Evolutionary conservation across 148 eudicot genomes (phyloP), one percentile per base, ranked within the genome.

Genomic region (Vaccinium darrowii): DNA sequence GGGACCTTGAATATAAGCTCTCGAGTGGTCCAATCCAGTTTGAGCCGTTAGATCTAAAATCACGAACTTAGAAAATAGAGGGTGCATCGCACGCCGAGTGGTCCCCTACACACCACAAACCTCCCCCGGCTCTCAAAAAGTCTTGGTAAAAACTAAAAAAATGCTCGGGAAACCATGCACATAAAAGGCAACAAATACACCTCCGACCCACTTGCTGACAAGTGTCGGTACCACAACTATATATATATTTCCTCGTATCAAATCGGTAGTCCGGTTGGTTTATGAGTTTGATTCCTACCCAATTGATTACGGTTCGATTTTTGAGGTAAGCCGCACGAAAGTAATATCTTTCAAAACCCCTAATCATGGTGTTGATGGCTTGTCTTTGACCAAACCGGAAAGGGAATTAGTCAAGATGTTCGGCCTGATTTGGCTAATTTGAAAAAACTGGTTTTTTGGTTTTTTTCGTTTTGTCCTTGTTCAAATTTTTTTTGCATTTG

Each of bases 121-220:
- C 63, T 15, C 21, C 81, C 16, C 30, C 30, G n/a, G 58, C 50
- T 43, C 75, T 30, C 13, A 36, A 36, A 13, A 36, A 33, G 4
- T 36, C 13, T 8, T 9, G 0, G 36, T 33, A 8, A 67, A 67
- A 33, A 33, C 5, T 14, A 1, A 30, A 36, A 73, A n/a, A n/a
- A 30, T 7, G 50, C 49, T 73, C n/a, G 51, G 21, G 25, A 18
- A 81, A 54, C 49, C 43, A 57, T 86, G 43, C 52, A 39, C 76
- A 50, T 52, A 83, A 78, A 78, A 86, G 65, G 51, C 87, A 63
- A 36, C 57, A 83, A 73, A 73, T 33, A 60, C 54, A 33, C 3
- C n/a, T n/a, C 19, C 77, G 8, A 30, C 76, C 51, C 27, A 47
- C 78, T 3, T 18, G 54, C 78, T 75, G 53, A 75, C 78, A 75